These are phyloP conservation scores for Penicillium griseofulvum DNA, from an alignment of 2,329 filamentous ascomycete genomes.

Conservation along the genomic window DNA sequence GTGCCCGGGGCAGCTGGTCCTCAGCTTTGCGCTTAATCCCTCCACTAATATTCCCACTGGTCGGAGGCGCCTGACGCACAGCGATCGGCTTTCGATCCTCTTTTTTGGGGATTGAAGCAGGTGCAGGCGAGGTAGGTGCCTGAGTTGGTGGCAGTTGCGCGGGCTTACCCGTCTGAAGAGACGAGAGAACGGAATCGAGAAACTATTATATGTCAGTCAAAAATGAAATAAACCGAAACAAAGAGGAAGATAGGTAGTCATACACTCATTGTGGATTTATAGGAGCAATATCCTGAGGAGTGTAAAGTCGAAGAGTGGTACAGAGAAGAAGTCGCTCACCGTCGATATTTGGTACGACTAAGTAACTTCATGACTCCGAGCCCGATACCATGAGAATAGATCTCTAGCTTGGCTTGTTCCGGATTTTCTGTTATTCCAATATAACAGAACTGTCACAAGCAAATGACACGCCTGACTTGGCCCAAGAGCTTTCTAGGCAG, in stretches of 20 bases:
- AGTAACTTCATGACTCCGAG: constrained; percentile 42
- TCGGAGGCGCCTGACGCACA: constrained; percentile 14
- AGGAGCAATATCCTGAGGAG: background rate
- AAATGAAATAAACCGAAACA: background rate
- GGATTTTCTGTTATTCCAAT: background rate
- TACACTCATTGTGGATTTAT: constrained; percentile 40
- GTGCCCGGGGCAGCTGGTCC: constrained; percentile 33
- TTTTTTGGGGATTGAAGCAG: constrained; percentile 23
- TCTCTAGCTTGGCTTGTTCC: constrained; percentile 6
- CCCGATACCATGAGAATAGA: constrained; percentile 22
- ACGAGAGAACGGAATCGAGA: constrained; percentile 52
- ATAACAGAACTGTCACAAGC: background rate
- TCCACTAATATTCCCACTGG: constrained; percentile 18
- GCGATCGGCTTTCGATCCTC: constrained; percentile 23
- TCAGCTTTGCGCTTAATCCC: constrained; percentile 47
- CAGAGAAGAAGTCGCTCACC: constrained; percentile 30
- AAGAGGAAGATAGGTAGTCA: constrained; percentile 3
- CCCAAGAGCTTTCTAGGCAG: background rate
- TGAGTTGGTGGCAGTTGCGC: constrained; percentile 28
- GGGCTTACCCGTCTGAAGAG: constrained; percentile 46
- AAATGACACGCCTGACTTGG: background rate
- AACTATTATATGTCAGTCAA: constrained; percentile 41
- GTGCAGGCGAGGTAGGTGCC: constrained; percentile 23
- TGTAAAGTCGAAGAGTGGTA: constrained; percentile 6
- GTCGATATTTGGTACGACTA: constrained; percentile 39